Evolutionary conservation across 495 filamentous ascomycete genomes (phyloP).

Genomic region (Bacidia rubella): DNA sequence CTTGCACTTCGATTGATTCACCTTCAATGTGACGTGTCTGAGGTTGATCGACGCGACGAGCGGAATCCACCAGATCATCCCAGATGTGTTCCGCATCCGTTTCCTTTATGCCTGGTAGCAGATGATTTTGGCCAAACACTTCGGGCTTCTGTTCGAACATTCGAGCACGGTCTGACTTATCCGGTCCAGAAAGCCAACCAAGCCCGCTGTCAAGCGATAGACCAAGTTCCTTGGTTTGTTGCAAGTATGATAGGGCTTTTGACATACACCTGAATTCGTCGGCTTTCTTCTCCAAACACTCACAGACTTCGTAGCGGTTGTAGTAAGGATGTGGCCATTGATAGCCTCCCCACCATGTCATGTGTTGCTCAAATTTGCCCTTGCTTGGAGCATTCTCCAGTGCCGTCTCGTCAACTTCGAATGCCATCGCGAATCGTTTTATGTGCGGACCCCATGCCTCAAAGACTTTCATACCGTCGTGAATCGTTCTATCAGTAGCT

Average conservation of each 20-base stretch:
- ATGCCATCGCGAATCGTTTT: conserved; percentile 37
- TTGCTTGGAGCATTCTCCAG: conserved; percentile 20
- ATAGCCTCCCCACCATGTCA: conserved; percentile 38
- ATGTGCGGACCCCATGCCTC: conserved; percentile 36
- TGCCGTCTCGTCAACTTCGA: conserved; percentile 35
- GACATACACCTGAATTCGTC: conserved; percentile 39
- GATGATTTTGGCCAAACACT: conserved; percentile 12
- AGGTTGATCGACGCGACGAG: background rate
- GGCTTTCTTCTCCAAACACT: conserved; percentile 35
- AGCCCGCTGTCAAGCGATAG: conserved; percentile 42
- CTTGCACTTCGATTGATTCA: background rate
- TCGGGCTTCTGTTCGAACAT: conserved; percentile 13
- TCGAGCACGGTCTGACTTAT: conserved; percentile 20
- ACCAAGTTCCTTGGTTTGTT: conserved; percentile 33
- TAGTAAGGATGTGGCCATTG: conserved; percentile 38
- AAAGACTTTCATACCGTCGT: conserved; percentile 35
- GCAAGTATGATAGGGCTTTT: conserved; percentile 30
- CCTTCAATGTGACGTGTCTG: background rate
- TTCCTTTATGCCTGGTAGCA: background rate
- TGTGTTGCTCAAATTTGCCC: conserved; percentile 25
- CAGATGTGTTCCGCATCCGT: conserved; percentile 5
- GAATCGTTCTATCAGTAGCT: background rate
- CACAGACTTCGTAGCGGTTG: conserved; percentile 32
- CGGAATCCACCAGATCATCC: conserved; percentile 3
- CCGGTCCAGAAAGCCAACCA: conserved; percentile 39